A percentile compares a stretch with the other conserved stretches of the same genome.
phyloP scores from a whole-genome alignment of 441 rosid species.

The Theobroma grandiflorum region DNA sequence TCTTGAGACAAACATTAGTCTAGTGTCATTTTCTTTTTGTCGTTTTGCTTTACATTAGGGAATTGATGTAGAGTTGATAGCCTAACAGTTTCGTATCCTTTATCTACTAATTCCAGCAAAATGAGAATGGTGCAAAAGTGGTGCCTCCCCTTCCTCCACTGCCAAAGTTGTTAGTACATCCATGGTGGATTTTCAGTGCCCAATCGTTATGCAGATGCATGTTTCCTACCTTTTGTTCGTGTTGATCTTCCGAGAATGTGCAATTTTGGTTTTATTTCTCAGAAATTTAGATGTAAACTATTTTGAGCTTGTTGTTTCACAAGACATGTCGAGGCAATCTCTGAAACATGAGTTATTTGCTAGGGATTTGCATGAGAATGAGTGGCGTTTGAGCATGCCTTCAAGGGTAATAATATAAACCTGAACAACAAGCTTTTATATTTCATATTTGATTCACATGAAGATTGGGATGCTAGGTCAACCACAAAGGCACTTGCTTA shows the following conservation, averaged over 20 bases:
- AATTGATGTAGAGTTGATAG: not conserved
- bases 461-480: conserved; percentile 62
- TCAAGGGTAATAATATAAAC: conserved; percentile 59
- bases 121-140: conserved; percentile 62
- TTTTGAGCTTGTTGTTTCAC: conserved; percentile 26
- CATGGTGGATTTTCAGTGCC: conserved; percentile 96
- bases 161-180: conserved; percentile 72
- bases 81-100: not conserved
- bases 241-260: not conserved
- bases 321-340: conserved; percentile 97
- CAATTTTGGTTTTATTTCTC: not conserved
- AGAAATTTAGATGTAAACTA: not conserved
- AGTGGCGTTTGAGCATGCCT: conserved; percentile 89
- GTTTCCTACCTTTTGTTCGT: conserved; percentile 94
- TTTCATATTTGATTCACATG: not conserved
- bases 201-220: conserved; percentile 90
- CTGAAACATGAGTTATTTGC: conserved; percentile 94
- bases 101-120: conserved; percentile 56
- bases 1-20: conserved; percentile 65
- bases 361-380: conserved; percentile 85
- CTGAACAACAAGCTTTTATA: not conserved
- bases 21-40: not conserved
- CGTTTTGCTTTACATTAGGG: not conserved
- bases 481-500: conserved; percentile 94
- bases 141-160: conserved; percentile 62